Evolutionary conservation across 1,284 basidiomycete genomes (phyloP), one percentile per base, ranked within the genome.

Genomic region (Tilletia horrida): DNA sequence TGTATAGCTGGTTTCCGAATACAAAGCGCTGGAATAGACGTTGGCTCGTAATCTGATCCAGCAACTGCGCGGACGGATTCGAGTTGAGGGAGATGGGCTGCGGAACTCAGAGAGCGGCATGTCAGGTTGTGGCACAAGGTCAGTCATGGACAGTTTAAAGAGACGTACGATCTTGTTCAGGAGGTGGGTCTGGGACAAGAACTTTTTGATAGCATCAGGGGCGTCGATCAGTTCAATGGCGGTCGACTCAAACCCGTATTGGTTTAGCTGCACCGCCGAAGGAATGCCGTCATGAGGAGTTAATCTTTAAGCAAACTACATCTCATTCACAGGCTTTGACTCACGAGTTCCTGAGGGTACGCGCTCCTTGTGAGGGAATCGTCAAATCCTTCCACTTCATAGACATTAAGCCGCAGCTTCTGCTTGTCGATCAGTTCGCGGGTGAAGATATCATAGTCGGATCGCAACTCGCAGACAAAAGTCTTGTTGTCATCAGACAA

Each of bases 401-500:
- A 74, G 0, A 81, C 76, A 64, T 82, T 83, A 67, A 83, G 52
- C 14, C 78, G 75, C 44, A 78, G 63, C 21, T 71, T 68, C 23
- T 63, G 68, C 75, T 90, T 89, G 73, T 90, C 89, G 72, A 92
- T 85, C 21, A 81, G 66, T 43, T 84, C 82, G 72, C 90, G 89
- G 48, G 78, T 77, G 59, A 83, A 76, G 4, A 76, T 57, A 35
- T 89, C 85, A 67, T 91, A 91, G 79, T 98, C 95, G 44, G 91
- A 89, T 67, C 89, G 86, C 71, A 88, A 89, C 80, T 94, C 90
- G 43, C 89, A 88, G 2, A 98, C 88, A 80, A 98, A 90, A 0
- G 89, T 92, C 91, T 95, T 14, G 9, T 21, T 21, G 23, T 40
- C 4, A 6, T 40, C 35, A 40, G 35, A 40, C 35, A 21, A 14